Evolutionary conservation across 2,329 filamentous ascomycete genomes (phyloP).

Genomic region (Exserohilum turcica): DNA sequence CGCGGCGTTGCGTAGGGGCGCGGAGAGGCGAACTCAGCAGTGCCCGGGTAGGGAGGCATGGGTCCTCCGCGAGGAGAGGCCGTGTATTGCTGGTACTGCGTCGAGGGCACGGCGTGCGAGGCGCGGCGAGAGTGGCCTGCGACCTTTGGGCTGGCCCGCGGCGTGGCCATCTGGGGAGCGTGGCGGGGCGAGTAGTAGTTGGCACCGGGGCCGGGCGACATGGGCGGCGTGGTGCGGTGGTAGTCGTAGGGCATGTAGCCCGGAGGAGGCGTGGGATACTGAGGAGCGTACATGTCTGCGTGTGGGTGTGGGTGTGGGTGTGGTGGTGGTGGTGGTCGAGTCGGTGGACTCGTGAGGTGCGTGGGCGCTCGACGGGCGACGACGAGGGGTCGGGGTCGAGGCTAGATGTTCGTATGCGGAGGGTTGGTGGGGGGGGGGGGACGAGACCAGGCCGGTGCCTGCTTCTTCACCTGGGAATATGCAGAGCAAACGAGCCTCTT

Average conservation of each 20-base stretch:
- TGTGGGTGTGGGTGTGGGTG: too few relatives aligned
- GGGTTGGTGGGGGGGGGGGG: constrained; percentile 9
- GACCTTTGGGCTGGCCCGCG: constrained; percentile 53
- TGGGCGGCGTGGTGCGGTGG: constrained; percentile 42
- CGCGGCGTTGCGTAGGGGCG: constrained; percentile 56
- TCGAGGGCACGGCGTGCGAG: constrained; percentile 54
- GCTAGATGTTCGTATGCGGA: constrained; percentile 5
- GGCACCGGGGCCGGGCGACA: constrained; percentile 54
- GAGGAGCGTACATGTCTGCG: constrained; percentile 37
- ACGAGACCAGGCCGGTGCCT: constrained; percentile 39
- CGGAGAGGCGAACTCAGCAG: constrained; percentile 45
- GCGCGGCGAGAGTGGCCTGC: constrained; percentile 61
- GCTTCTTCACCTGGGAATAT: constrained; percentile 44
- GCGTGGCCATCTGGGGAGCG: constrained; percentile 56
- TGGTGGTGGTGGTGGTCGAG: constrained; percentile 5
- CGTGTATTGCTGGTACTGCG: constrained; percentile 52
- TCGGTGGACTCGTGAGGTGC: neutral
- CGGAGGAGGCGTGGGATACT: constrained; percentile 44
- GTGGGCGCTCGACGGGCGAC: neutral
- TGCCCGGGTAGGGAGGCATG: constrained; percentile 50
- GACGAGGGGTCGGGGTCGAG: neutral
- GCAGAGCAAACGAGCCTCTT: constrained; percentile 36
- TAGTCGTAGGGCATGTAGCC: constrained; percentile 47
- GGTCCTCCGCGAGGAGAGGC: constrained; percentile 37
- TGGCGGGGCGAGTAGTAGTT: constrained; percentile 62